These are phyloP conservation scores for Botryotinia globosa DNA, from an alignment of 2,329 filamentous ascomycete species.

Conservation along the genomic window DNA sequence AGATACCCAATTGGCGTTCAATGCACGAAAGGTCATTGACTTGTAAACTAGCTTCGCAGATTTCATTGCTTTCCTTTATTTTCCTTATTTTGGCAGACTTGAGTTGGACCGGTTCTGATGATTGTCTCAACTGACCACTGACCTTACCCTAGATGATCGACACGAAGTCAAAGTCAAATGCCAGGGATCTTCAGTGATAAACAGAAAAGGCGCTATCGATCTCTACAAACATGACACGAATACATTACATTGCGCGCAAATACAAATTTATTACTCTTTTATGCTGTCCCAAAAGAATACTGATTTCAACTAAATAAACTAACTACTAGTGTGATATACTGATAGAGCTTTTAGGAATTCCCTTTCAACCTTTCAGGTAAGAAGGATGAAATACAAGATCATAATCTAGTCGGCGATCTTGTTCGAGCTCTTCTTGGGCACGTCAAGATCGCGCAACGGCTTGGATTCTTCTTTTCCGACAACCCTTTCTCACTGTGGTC, in stretches of 20 bases:
- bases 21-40: constrained; percentile 10
- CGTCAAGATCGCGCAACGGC: constrained; percentile 50
- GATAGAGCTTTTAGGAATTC: background rate
- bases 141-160: constrained; percentile 19
- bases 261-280: background rate
- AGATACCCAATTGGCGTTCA: constrained; percentile 19
- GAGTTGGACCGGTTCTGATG: background rate
- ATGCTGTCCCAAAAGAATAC: constrained; percentile 9
- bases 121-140: constrained; percentile 20
- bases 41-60: constrained; percentile 16
- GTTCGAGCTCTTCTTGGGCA: constrained; percentile 29
- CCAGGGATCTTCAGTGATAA: constrained; percentile 15
- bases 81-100: background rate
- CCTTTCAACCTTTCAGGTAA: background rate
- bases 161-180: constrained; percentile 19
- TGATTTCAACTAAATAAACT: background rate
- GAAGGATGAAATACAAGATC: constrained; percentile 8
- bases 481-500: constrained; percentile 27
- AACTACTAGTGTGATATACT: background rate
- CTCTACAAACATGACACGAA: constrained; percentile 14
- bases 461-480: constrained; percentile 33
- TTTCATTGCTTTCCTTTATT: background rate
- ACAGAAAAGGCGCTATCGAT: constrained; percentile 19
- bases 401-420: constrained; percentile 10
- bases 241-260: constrained; percentile 8